phyloP scores from a whole-genome alignment of 192 early-diverging fungal species.

The Coemansia javaensis region DNA sequence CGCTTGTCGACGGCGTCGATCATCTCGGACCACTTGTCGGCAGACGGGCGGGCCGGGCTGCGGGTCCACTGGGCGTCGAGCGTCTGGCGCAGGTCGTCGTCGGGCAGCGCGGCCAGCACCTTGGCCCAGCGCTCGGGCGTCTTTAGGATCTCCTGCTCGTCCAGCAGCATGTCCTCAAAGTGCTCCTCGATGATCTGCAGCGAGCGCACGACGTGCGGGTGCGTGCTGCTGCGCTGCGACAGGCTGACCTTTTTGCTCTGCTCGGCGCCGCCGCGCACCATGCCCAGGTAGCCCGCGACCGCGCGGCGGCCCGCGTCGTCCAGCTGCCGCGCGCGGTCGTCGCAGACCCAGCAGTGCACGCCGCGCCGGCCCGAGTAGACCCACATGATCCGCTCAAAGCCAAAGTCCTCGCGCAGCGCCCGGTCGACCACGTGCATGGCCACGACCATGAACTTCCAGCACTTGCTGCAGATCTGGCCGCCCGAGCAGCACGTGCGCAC shows the following conservation, averaged over 20 bases:
- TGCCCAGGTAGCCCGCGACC: conserved; percentile 77
- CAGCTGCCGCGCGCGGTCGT: conserved; percentile 77
- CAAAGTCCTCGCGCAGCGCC: conserved; percentile 86
- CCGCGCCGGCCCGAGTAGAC: conserved; percentile 95
- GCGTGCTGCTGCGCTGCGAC: conserved; percentile 48
- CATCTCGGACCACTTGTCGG: conserved; percentile 49
- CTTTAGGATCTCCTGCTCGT: conserved; percentile 67
- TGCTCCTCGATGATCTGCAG: conserved; percentile 61
- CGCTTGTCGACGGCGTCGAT: conserved; percentile 35
- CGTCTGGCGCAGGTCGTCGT: conserved; percentile 54
- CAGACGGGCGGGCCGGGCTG: conserved; percentile 28
- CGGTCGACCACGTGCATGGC: conserved; percentile 83
- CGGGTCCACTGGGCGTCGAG: conserved; percentile 42
- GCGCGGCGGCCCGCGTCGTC: conserved; percentile 73
- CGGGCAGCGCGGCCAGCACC: conserved; percentile 70
- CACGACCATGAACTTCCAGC: conserved; percentile 93
- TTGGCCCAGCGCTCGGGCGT: conserved; percentile 66
- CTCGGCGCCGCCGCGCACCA: conserved; percentile 75
- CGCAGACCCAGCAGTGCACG: conserved; percentile 97
- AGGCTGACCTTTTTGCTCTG: conserved; percentile 69
- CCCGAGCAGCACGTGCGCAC: conserved; percentile 91
- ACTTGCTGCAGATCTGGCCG: conserved; percentile 80
- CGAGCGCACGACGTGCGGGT: conserved; percentile 61
- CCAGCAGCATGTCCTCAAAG: conserved; percentile 69
- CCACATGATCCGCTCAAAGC: conserved; percentile 90